Evolutionary conservation across 257 asterid species (phyloP), one percentile per base, ranked within the genome.

Genomic region (Haberlea rhodopensis): DNA sequence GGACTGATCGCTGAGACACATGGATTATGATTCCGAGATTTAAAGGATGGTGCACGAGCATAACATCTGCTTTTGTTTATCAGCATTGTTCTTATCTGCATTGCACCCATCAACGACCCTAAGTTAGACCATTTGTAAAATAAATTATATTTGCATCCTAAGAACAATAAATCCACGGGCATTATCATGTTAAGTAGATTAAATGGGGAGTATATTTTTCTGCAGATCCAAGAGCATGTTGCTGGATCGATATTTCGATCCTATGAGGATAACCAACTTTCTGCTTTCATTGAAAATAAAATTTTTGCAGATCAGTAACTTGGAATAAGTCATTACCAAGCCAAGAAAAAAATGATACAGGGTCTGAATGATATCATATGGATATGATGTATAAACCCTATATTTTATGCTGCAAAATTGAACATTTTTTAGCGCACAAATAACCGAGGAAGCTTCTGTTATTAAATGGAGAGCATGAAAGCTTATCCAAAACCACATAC

Each of bases 31-130:
- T 43, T 43, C 7, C 13, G 51, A 15, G 43, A 28, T 60, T 72
- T 82, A 82, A 18, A 82, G 84, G 68, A 82, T 74, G 9, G 81
- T 62, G 69, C 87, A 82, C 7, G 81, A 72, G 67, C 85, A 82
- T 8, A 76, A 63, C 18, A 76, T 74, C 75, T 76, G 77, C 49
- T 79, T 74, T 74, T 43, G 51, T 43, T 43, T 43, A 43, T 16
- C 51, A 43, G 51, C 20, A 5, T 16, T 43, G 51, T 15, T 15
- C 16, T 43, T 43, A 43, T 73, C 85, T 82, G 81, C 76, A 60
- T 63, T 54, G 18, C 16, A 7, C 57, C 43, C 29, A 46, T 57
- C 18, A 10, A 65, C 20, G 20, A 43, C n/a, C 16, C 16, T 8
- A 8, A 43, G 51, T 43, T 5, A 43, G 51, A 43, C 8, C 51